phyloP scores from a whole-genome alignment of 257 asterid genomes.

The Nicotiana undulata region DNA sequence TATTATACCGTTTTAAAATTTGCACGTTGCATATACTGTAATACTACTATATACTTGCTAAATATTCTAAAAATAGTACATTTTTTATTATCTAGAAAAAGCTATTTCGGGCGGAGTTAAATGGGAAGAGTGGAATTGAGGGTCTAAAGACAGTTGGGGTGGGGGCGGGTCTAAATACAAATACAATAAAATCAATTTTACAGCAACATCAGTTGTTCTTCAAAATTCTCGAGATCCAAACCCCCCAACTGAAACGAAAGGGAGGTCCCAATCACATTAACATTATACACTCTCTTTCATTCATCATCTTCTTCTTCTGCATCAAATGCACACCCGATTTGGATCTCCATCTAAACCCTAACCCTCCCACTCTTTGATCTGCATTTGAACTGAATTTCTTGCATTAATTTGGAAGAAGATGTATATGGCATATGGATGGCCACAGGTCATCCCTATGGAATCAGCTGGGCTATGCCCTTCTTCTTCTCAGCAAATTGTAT shows the following conservation, averaged over 20 bases:
- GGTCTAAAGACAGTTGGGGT: not conserved
- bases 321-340: not conserved
- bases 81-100: too few species aligned
- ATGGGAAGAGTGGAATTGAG: too few species aligned
- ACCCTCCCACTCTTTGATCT: not conserved
- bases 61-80: not conserved
- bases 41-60: not conserved
- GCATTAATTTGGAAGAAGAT: constrained; percentile 24
- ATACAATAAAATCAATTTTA: not conserved
- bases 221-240: constrained; percentile 1
- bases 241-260: constrained; percentile 2
- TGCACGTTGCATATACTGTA: not conserved
- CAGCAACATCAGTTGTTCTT: not conserved
- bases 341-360: constrained; percentile 10
- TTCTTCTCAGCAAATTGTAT: constrained; percentile 58
- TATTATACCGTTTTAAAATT: not conserved
- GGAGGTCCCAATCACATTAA: not conserved
- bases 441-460: constrained; percentile 96
- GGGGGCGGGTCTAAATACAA: not conserved
- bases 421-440: constrained; percentile 99
- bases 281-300: constrained; percentile 1
- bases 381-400: not conserved
- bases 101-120: too few species aligned
- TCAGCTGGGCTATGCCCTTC: constrained; percentile 40
- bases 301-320: not conserved